A percentile compares a stretch with the other conserved stretches of the same genome.
These are phyloP conservation scores for Stemphylium vesicarium DNA, from an alignment of 2,329 filamentous ascomycete species.

Conservation along the genomic window DNA sequence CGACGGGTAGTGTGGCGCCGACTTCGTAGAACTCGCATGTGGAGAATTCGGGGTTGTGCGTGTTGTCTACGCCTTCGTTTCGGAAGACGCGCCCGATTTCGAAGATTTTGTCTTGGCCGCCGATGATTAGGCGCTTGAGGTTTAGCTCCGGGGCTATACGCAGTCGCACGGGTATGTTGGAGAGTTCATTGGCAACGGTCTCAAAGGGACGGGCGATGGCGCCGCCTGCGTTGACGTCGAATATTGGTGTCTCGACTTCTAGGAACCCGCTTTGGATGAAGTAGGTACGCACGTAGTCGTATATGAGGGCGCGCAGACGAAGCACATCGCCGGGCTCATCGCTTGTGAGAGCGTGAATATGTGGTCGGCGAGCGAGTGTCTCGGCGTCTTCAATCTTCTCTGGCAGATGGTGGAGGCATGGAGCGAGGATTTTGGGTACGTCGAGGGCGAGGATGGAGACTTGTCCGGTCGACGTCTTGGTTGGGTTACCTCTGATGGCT, in stretches of 20 bases:
- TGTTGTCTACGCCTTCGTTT: constrained; percentile 76
- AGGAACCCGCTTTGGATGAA: constrained; percentile 75
- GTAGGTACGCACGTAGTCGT: constrained; percentile 75
- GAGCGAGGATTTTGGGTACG: constrained; percentile 75
- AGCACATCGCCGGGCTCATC: constrained; percentile 71
- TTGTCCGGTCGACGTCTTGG: constrained; percentile 74
- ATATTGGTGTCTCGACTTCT: constrained; percentile 89
- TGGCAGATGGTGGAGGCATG: constrained; percentile 80
- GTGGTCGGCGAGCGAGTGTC: constrained; percentile 75
- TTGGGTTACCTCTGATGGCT: constrained; percentile 73
- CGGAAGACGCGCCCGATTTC: constrained; percentile 93
- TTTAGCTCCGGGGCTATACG: constrained; percentile 94
- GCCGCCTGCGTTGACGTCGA: constrained; percentile 83
- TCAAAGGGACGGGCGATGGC: constrained; percentile 86
- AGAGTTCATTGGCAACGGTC: constrained; percentile 78
- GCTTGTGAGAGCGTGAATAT: constrained; percentile 86
- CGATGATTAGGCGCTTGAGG: constrained; percentile 89
- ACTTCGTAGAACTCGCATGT: constrained; percentile 97
- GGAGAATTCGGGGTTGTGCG: constrained; percentile 96
- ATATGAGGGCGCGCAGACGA: constrained; percentile 74
- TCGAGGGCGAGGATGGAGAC: constrained; percentile 73
- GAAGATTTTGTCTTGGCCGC: constrained; percentile 86
- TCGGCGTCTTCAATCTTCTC: constrained; percentile 72
- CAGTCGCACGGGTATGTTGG: constrained; percentile 73
- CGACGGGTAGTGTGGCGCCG: constrained; percentile 75